Evolutionary conservation across 345 rosid genomes (phyloP).

Genomic region (Hevea brasiliensis): DNA sequence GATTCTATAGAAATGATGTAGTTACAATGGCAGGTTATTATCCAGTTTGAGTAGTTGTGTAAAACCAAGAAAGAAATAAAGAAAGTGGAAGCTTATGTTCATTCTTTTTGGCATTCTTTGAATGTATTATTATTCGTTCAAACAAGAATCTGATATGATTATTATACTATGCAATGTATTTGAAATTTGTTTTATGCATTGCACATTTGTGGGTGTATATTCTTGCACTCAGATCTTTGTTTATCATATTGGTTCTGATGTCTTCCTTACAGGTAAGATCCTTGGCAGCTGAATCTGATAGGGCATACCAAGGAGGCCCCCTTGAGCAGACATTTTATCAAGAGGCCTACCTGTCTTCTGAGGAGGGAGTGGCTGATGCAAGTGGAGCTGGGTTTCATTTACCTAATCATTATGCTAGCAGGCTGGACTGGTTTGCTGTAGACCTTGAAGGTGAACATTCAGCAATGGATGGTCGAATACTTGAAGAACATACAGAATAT

Average conservation of each 20-base stretch:
- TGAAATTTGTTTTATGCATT: not conserved
- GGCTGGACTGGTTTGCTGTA: slow-evolving; percentile 93
- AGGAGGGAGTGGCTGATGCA: slow-evolving; percentile 48
- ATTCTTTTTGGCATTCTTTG: not conserved
- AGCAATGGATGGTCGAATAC: slow-evolving; percentile 98
- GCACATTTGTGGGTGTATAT: not conserved
- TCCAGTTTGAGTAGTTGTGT: not conserved
- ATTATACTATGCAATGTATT: not conserved
- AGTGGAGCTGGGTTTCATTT: slow-evolving; percentile 46
- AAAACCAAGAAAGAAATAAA: not conserved
- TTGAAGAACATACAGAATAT: slow-evolving; percentile 96
- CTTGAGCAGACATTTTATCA: slow-evolving; percentile 72
- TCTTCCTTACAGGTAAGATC: slow-evolving; percentile 70
- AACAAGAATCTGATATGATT: not conserved
- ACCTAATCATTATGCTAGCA: slow-evolving; percentile 58
- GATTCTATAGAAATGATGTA: not conserved
- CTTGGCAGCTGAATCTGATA: slow-evolving; percentile 90
- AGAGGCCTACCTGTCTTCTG: slow-evolving; percentile 52
- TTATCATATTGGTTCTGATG: not conserved
- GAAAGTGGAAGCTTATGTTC: not conserved
- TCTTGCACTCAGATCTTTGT: not conserved
- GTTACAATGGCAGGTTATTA: not conserved
- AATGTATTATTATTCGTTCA: no score
- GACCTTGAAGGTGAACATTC: slow-evolving; percentile 99
- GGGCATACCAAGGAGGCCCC: slow-evolving; percentile 89